These are phyloP conservation scores for Scheffersomyces lignicola DNA, from an alignment of 1,139 yeast species.

Conservation along the genomic window DNA sequence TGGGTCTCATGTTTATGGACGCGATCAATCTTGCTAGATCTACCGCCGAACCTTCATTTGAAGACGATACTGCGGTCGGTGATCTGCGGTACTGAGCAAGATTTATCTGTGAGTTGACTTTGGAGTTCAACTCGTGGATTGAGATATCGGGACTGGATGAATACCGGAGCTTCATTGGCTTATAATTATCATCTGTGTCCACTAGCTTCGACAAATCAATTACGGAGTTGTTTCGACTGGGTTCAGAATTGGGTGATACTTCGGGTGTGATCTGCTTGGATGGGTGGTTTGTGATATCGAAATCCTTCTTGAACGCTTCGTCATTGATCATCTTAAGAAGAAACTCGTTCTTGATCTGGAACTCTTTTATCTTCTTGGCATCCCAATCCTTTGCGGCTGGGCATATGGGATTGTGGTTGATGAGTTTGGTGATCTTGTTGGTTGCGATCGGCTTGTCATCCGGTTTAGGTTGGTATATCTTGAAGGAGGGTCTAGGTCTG, in stretches of 20 bases:
- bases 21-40: slow-evolving; percentile 27
- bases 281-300: slow-evolving; percentile 34
- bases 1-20: slow-evolving; percentile 9
- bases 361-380: slow-evolving; percentile 27
- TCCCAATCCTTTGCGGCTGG: slow-evolving; percentile 45
- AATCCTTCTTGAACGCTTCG: slow-evolving; percentile 37
- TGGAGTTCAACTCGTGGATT: slow-evolving; percentile 38
- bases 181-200: slow-evolving; percentile 38
- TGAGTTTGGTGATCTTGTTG: background rate
- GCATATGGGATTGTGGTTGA: slow-evolving; percentile 27
- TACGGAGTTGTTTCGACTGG: slow-evolving; percentile 44
- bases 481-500: slow-evolving; percentile 18
- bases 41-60: slow-evolving; percentile 25
- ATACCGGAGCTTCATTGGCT: slow-evolving; percentile 42
- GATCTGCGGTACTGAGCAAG: slow-evolving; percentile 8
- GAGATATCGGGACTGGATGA: slow-evolving; percentile 44
- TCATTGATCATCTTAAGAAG: slow-evolving; percentile 39
- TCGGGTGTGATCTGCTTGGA: slow-evolving; percentile 41
- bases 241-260: slow-evolving; percentile 46
- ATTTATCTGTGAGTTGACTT: slow-evolving; percentile 38
- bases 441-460: background rate
- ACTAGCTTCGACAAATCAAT: slow-evolving; percentile 41
- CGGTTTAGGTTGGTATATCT: slow-evolving; percentile 13
- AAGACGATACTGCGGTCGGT: slow-evolving; percentile 12
- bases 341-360: slow-evolving; percentile 34